Evolutionary conservation across 2,329 filamentous ascomycete species (phyloP).

Genomic region (Aureobasidium sp.): DNA sequence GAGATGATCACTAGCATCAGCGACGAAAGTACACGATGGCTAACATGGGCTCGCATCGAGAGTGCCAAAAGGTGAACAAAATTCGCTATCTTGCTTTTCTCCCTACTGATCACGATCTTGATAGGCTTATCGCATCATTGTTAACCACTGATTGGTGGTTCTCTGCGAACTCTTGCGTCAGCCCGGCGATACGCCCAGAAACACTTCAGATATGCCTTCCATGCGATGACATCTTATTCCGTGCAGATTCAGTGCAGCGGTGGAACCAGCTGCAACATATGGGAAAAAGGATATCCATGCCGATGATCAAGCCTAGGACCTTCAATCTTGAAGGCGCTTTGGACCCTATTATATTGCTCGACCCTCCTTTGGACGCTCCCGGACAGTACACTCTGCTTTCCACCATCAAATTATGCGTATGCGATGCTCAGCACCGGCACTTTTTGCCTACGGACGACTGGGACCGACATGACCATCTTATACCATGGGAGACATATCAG

Average conservation of each 20-base stretch:
- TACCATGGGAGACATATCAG: constrained; percentile 35
- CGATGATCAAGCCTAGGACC: constrained; percentile 16
- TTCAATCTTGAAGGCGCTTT: constrained; percentile 17
- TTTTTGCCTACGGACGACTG: constrained; percentile 18
- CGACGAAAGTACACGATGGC: constrained; percentile 41
- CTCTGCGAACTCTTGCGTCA: constrained; percentile 16
- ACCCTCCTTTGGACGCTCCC: constrained; percentile 16
- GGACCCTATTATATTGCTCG: constrained; percentile 16
- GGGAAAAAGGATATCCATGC: constrained; percentile 16
- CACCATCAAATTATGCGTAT: constrained; percentile 17
- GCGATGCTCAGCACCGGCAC: constrained; percentile 19
- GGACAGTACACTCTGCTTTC: constrained; percentile 17
- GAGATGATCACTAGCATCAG: constrained; percentile 31
- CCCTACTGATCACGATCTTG: not conserved
- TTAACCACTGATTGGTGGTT: constrained; percentile 19
- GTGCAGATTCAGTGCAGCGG: constrained; percentile 12
- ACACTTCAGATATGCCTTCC: constrained; percentile 17
- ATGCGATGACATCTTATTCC: constrained; percentile 17
- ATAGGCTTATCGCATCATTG: constrained; percentile 15
- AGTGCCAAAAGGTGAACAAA: constrained; percentile 39
- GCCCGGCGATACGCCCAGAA: constrained; percentile 16
- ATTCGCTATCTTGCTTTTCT: not conserved
- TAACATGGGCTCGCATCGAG: constrained; percentile 47
- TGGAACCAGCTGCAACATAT: constrained; percentile 16
- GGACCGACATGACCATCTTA: constrained; percentile 16